Evolutionary conservation across 2,329 filamentous ascomycete species (phyloP).

Genomic region (Aschersonia sp.): DNA sequence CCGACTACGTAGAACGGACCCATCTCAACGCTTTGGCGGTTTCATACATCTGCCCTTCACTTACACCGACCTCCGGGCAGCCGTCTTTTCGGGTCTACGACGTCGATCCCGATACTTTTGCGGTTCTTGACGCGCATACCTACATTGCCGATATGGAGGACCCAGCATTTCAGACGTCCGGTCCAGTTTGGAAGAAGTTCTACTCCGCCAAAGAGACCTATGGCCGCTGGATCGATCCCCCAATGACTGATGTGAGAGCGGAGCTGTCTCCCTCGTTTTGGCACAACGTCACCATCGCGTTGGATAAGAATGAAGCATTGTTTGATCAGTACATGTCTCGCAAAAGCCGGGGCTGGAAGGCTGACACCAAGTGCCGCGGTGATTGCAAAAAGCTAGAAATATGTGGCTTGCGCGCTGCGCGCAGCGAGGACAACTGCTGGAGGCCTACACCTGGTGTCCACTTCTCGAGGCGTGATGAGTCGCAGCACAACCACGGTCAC

Average conservation of each 20-base stretch:
- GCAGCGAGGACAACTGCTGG: slow-evolving; percentile 35
- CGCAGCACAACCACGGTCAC: slow-evolving; percentile 8
- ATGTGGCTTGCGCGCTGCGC: slow-evolving; percentile 32
- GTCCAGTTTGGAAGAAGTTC: slow-evolving; percentile 34
- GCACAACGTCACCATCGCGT: slow-evolving; percentile 36
- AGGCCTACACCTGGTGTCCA: slow-evolving; percentile 16
- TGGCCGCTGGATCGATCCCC: slow-evolving; percentile 25
- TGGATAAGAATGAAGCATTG: slow-evolving; percentile 24
- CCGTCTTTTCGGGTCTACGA: slow-evolving; percentile 42
- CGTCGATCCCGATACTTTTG: slow-evolving; percentile 39
- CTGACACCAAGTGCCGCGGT: slow-evolving; percentile 20
- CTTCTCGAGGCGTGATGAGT: slow-evolving; percentile 12
- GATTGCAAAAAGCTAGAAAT: slow-evolving; percentile 28
- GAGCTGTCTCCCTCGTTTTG: slow-evolving; percentile 41
- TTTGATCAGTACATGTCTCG: slow-evolving; percentile 31
- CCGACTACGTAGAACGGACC: slow-evolving; percentile 24
- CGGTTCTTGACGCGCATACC: slow-evolving; percentile 34
- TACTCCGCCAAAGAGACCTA: slow-evolving; percentile 41
- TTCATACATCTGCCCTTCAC: slow-evolving; percentile 35
- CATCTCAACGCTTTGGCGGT: slow-evolving; percentile 28
- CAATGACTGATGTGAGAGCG: slow-evolving; percentile 16
- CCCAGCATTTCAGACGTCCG: slow-evolving; percentile 22
- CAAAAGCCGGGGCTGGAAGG: slow-evolving; percentile 28
- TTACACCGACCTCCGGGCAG: slow-evolving; percentile 37
- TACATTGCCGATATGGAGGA: slow-evolving; percentile 38